These are phyloP conservation scores for Naganishia sp. DNA, from an alignment of 1,284 basidiomycete genomes.

Conservation along the genomic window DNA sequence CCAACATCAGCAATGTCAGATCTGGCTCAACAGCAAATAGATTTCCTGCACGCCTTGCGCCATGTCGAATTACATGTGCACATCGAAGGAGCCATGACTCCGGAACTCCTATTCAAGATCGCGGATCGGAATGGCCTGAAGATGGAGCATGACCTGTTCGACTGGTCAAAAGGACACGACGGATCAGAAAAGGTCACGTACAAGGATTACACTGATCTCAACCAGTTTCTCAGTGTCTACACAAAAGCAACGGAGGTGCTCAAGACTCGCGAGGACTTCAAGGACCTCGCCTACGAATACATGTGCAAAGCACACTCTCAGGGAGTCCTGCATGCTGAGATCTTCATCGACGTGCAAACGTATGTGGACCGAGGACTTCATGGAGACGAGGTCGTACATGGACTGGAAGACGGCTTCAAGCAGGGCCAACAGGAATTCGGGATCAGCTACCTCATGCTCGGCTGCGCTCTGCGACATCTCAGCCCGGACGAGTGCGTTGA, in stretches of 20 bases:
- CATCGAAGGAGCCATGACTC: constrained; percentile 40
- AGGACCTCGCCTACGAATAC: constrained; percentile 37
- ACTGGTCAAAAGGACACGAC: constrained; percentile 26
- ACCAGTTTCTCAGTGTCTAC: constrained; percentile 39
- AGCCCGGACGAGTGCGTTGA: constrained; percentile 34
- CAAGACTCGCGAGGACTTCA: constrained; percentile 37
- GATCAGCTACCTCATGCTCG: constrained; percentile 37
- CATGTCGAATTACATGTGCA: constrained; percentile 40
- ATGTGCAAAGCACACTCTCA: constrained; percentile 32
- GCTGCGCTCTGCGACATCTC: constrained; percentile 39
- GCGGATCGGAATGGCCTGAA: constrained; percentile 35
- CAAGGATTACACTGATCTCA: constrained; percentile 38
- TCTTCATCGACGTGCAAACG: constrained; percentile 40
- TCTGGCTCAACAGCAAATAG: constrained; percentile 5
- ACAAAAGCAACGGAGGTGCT: constrained; percentile 37
- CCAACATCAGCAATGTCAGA: neutral
- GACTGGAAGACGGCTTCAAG: constrained; percentile 36
- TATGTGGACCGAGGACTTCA: constrained; percentile 37
- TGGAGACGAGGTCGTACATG: constrained; percentile 35
- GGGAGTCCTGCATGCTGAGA: constrained; percentile 38
- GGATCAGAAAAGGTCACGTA: constrained; percentile 35
- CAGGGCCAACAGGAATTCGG: constrained; percentile 37
- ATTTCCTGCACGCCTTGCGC: constrained; percentile 18
- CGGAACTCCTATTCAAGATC: constrained; percentile 37
- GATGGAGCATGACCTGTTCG: constrained; percentile 27